A percentile compares a stretch with the other conserved stretches of the same genome.
phyloP scores from a whole-genome alignment of 1,284 basidiomycete genomes.

The Ganoderma multipileum region DNA sequence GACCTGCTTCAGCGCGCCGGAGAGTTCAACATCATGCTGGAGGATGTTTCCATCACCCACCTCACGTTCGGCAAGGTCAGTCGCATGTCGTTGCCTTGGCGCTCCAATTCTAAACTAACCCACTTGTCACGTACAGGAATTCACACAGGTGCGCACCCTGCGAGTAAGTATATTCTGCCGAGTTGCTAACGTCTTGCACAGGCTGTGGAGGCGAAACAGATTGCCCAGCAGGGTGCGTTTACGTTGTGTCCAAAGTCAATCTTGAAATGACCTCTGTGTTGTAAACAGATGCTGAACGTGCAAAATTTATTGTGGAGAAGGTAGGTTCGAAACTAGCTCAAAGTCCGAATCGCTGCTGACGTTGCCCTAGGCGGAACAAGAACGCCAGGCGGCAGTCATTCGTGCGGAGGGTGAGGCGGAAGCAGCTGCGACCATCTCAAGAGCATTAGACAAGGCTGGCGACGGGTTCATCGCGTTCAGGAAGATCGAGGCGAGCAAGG shows the following conservation, averaged over 20 bases:
- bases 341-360: constrained; percentile 18
- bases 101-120: constrained; percentile 34
- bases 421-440: constrained; percentile 92
- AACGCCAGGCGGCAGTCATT: constrained; percentile 97
- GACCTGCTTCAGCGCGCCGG: constrained; percentile 93
- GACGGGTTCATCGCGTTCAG: constrained; percentile 96
- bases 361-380: constrained; percentile 88
- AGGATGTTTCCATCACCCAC: constrained; percentile 97
- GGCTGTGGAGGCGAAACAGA: constrained; percentile 99
- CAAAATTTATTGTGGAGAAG: constrained; percentile 99
- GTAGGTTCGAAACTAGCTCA: constrained; percentile 45
- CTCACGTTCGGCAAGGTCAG: constrained; percentile 81
- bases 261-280: neutral
- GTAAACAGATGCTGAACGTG: constrained; percentile 88
- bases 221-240: constrained; percentile 87
- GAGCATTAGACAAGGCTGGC: constrained; percentile 92
- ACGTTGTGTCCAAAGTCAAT: neutral
- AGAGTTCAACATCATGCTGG: constrained; percentile 96
- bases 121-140: constrained; percentile 62
- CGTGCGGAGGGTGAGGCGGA: constrained; percentile 99
- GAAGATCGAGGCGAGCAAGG: constrained; percentile 98
- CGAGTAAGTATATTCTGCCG: neutral
- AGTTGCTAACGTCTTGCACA: constrained; percentile 32
- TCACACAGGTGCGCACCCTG: constrained; percentile 62
- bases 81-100: constrained; percentile 4